A percentile compares a stretch with the other conserved stretches of the same genome.
phyloP scores from a whole-genome alignment of 495 filamentous ascomycete species.

The Hypoxylon lienhwacheense region DNA sequence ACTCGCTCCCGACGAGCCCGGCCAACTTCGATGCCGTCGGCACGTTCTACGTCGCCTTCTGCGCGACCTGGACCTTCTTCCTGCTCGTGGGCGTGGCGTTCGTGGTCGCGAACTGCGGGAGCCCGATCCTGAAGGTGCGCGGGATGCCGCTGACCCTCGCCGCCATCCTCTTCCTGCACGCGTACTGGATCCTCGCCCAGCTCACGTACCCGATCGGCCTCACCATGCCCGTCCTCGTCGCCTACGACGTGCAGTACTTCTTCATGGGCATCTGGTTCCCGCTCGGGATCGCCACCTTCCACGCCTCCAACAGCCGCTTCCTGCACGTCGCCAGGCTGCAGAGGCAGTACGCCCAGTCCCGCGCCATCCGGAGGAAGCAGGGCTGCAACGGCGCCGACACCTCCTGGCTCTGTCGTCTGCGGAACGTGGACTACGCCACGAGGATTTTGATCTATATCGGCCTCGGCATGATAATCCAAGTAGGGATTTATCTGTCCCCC shows the following conservation, averaged over 20 bases:
- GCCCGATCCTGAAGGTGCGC: conserved; percentile 64
- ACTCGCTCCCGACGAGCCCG: conserved; percentile 27
- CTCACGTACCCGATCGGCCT: conserved; percentile 63
- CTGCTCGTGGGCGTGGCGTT: conserved; percentile 56
- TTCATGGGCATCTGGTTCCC: conserved; percentile 74
- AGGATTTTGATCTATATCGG: conserved; percentile 52
- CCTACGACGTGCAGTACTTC: conserved; percentile 65
- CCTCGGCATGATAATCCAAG: conserved; percentile 57
- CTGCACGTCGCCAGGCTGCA: conserved; percentile 63
- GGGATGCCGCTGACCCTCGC: conserved; percentile 61
- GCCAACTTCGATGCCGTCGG: conserved; percentile 47
- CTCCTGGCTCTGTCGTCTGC: conserved; percentile 37
- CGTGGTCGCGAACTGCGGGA: conserved; percentile 57
- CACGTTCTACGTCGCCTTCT: conserved; percentile 48
- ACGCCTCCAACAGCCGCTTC: conserved; percentile 67
- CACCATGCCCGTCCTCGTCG: conserved; percentile 49
- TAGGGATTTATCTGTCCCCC: conserved; percentile 25
- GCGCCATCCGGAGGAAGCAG: conserved; percentile 22
- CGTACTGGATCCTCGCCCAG: conserved; percentile 64
- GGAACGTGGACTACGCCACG: conserved; percentile 49
- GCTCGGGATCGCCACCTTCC: conserved; percentile 70
- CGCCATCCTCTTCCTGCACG: conserved; percentile 62
- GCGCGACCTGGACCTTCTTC: conserved; percentile 58
- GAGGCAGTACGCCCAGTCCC: conserved; percentile 43
- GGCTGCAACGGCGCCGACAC: conserved; percentile 31